phyloP scores from a whole-genome alignment of 352 stramenopile genomes.

The Pythium scleroteichum region DNA sequence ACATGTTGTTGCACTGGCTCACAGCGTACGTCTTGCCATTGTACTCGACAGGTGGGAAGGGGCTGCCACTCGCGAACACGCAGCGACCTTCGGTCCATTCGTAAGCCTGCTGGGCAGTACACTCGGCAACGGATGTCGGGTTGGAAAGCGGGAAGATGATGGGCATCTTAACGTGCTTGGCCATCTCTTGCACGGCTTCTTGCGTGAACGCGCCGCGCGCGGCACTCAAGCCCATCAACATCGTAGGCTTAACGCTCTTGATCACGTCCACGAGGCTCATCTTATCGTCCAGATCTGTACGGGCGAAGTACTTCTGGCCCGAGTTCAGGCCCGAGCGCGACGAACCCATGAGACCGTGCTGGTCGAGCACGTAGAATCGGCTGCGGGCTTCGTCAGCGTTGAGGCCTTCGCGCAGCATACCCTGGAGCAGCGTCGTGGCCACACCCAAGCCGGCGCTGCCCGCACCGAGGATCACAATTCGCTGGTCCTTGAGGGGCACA shows the following conservation, averaged over 20 bases:
- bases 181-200: constrained; percentile 87
- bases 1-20: constrained; percentile 97
- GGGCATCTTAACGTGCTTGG: constrained; percentile 81
- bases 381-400: constrained; percentile 65
- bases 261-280: constrained; percentile 81
- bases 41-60: constrained; percentile 92
- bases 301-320: constrained; percentile 82
- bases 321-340: constrained; percentile 56
- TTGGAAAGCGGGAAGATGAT: constrained; percentile 98
- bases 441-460: constrained; percentile 95
- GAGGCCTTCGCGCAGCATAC: constrained; percentile 90
- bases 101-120: constrained; percentile 95
- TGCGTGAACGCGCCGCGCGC: constrained; percentile 87
- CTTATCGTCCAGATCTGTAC: constrained; percentile 67
- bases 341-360: constrained; percentile 65
- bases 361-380: constrained; percentile 81
- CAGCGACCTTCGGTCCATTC: constrained; percentile 94
- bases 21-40: constrained; percentile 81
- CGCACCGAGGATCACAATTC: constrained; percentile 95
- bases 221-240: constrained; percentile 93
- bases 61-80: constrained; percentile 96
- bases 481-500: constrained; percentile 90
- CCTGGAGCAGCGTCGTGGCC: constrained; percentile 84
- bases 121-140: constrained; percentile 95
- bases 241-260: constrained; percentile 90